Base-by-base conservation (phyloP, 2,329 filamentous ascomycete genomes). In the Claviceps fusiformis region DNA sequence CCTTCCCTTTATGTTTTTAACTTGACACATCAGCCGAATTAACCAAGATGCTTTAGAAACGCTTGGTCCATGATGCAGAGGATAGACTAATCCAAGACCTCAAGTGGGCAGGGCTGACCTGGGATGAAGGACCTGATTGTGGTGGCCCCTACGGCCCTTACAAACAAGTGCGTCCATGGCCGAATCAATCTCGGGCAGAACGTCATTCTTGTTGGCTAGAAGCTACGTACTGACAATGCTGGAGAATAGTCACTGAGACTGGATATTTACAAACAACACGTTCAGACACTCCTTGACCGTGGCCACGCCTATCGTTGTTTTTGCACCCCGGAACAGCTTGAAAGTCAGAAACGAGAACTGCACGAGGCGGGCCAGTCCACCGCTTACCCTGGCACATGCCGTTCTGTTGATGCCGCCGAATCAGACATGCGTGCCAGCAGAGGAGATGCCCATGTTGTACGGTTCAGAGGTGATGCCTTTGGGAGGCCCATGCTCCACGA, bases 271-370 rank as follows among this genome's bases (percentile, higher is more conserved):
- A 75, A 78, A 59, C 68, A 82, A 55, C 82, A 95, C 65, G 84
- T 86, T 7, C 68, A 86, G 46, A 71, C 79, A 13, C 75, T 98
- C 13, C 68, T 98, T 3, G 70, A 82, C 5, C 75, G 78, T 8
- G 87, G 84, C 10, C 79, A 85, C 57, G 93, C 90, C 7, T 98
- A 97, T 68, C 83, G 92, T 59, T 98, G 93, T 69, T 98, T 98
- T 74, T 98, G 93, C 71, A 82, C 82, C 0, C 69, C 84, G 0
- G 80, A 88, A 56, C 81, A 86, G 35, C 76, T 95, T 3, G 79
- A 87, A 56, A 71, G 75, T 8, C 80, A 87, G 59, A 87, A 84
- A 55, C 75, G 78, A 60, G 75, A 80, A 58, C 79, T 81, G 57
- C 82, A 83, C 62, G 74, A 80, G 33, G 67, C 68, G 19, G 73